Evolutionary conservation across 495 filamentous ascomycete species (phyloP).

Genomic region (Aspergillus taichungensis): DNA sequence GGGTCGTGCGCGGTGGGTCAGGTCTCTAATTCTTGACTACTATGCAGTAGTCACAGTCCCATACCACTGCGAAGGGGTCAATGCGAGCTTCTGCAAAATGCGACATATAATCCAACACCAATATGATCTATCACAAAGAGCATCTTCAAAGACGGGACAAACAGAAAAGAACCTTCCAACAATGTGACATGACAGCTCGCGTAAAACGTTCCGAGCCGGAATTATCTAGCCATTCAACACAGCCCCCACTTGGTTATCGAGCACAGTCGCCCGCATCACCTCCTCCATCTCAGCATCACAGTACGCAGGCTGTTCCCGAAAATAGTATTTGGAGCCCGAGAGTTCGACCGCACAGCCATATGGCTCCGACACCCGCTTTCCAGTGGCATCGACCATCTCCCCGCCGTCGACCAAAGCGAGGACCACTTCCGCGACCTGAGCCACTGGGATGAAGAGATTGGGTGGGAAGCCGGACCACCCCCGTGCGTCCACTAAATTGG

Average conservation of each 20-base stretch:
- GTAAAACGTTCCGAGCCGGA: not conserved
- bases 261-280: slow-evolving; percentile 15
- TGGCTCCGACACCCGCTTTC: slow-evolving; percentile 3
- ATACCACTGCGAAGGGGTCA: no score
- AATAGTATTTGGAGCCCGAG: slow-evolving; percentile 7
- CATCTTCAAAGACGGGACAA: no score
- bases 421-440: slow-evolving; percentile 3
- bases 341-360: slow-evolving; percentile 9
- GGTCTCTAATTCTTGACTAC: no score
- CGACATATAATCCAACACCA: no score
- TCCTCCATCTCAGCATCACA: slow-evolving; percentile 16
- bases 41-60: no score
- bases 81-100: no score
- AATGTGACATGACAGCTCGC: no score
- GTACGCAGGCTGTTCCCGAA: slow-evolving; percentile 12
- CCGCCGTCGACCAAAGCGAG: slow-evolving; percentile 2
- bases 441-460: slow-evolving; percentile 4
- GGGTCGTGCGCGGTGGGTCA: no score
- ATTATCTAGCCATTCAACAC: slow-evolving; percentile 5
- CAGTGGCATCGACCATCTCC: slow-evolving; percentile 10
- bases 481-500: slow-evolving; percentile 4
- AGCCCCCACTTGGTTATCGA: slow-evolving; percentile 17
- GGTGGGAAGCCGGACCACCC: slow-evolving; percentile 4
- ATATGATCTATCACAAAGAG: no score
- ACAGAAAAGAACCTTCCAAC: no score